Evolutionary conservation across 2,329 filamentous ascomycete genomes (phyloP).

Genomic region (Talaromyces sp.): DNA sequence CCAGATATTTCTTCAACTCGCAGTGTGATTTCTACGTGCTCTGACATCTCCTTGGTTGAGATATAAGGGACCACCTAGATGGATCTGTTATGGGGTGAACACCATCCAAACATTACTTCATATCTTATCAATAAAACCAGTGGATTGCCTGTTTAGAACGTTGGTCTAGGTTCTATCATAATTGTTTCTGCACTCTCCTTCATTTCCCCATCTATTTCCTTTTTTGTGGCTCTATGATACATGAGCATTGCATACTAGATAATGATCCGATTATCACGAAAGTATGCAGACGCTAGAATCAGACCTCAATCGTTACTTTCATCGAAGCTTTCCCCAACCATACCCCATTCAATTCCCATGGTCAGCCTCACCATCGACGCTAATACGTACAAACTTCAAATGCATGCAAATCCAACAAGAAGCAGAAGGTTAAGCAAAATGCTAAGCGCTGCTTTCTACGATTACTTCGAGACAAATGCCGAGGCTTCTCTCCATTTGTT

Average conservation of each 20-base stretch:
- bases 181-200: background rate
- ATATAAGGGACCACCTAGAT: too few relatives aligned
- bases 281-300: background rate
- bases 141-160: constrained; percentile 17
- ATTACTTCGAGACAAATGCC: constrained; percentile 26
- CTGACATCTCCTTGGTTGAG: background rate
- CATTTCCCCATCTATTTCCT: background rate
- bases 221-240: constrained; percentile 9
- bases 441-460: background rate
- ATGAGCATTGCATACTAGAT: background rate
- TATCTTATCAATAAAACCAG: background rate
- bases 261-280: background rate
- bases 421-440: background rate
- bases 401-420: background rate
- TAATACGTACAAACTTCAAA: background rate
- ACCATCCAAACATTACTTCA: background rate
- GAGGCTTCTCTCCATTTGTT: constrained; percentile 42
- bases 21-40: background rate
- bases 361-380: background rate
- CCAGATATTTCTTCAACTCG: constrained; percentile 19
- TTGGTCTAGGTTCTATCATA: background rate
- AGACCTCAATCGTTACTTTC: background rate
- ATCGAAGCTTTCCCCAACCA: background rate
- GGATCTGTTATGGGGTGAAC: background rate
- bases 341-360: background rate